Conservation (phyloP, 2,329 filamentous ascomycete species). For the Teratosphaeria gauchensis region DNA sequence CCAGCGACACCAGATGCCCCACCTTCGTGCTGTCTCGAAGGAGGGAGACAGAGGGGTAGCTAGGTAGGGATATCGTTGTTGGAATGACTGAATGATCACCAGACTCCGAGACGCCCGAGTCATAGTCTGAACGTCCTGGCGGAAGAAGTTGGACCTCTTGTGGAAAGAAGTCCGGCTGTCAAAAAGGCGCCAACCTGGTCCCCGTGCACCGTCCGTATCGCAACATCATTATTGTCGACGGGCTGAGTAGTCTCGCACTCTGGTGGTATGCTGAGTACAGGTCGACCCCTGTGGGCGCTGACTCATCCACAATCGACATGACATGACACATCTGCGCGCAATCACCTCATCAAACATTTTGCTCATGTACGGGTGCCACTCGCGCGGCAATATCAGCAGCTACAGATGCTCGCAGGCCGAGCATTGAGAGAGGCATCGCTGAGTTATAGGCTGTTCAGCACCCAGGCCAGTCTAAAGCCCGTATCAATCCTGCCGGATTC, state of each 20-base stretch:
- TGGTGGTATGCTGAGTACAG: neutral
- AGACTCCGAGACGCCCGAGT: neutral
- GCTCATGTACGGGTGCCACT: neutral
- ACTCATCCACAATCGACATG: neutral
- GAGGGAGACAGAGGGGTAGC: neutral
- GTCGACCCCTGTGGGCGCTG: neutral
- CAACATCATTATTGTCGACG: neutral
- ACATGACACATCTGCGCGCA: neutral
- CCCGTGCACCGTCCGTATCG: neutral
- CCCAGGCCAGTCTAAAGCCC: slow-evolving; percentile 4
- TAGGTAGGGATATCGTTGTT: neutral
- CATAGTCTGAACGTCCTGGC: neutral
- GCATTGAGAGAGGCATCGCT: neutral
- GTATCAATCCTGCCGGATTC: slow-evolving; percentile 18
- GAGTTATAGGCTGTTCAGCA: slow-evolving; percentile 8
- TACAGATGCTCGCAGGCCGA: slow-evolving; percentile 8
- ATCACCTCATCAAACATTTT: neutral
- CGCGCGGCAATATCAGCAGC: neutral
- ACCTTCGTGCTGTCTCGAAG: neutral
- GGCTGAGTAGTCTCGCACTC: neutral
- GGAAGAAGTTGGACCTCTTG: neutral
- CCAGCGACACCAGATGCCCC: neutral
- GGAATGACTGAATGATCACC: neutral
- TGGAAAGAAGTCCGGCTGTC: neutral
- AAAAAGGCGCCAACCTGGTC: neutral